Evolutionary conservation across 148 eudicot species (phyloP).

Genomic region (Drosera capensis): DNA sequence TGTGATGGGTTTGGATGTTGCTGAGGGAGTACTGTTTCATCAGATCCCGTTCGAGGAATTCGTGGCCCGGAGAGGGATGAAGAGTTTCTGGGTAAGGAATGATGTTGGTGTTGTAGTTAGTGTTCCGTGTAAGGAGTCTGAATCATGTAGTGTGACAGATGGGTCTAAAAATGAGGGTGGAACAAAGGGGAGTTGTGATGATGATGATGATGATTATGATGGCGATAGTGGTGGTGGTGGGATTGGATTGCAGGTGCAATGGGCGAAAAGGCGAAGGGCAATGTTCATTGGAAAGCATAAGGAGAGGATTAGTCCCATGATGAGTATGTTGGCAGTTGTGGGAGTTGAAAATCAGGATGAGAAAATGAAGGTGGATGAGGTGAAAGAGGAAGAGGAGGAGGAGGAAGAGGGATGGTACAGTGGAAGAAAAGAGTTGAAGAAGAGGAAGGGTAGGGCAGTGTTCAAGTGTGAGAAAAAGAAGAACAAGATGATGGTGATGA

Average conservation of each 20-base stretch:
- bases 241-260: not conserved
- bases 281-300: slow-evolving; percentile 1
- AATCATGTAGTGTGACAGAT: not conserved
- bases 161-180: not conserved
- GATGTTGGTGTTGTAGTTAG: not conserved
- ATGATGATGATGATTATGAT: no score
- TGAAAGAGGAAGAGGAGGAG: slow-evolving; percentile 9
- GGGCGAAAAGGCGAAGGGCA: not conserved
- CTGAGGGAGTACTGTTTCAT: slow-evolving; percentile 32
- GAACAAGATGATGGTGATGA: not conserved
- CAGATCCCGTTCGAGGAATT: slow-evolving; percentile 40
- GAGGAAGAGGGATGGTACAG: slow-evolving; percentile 4
- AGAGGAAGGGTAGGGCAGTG: slow-evolving; percentile 9
- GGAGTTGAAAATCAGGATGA: slow-evolving; percentile 8
- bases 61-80: slow-evolving; percentile 25
- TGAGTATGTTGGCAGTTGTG: not conserved
- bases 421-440: slow-evolving; percentile 10
- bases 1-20: slow-evolving; percentile 34
- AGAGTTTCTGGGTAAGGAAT: slow-evolving; percentile 42
- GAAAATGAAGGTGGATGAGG: slow-evolving; percentile 9
- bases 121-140: slow-evolving; percentile 4
- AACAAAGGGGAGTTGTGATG: not conserved
- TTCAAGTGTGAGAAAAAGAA: not conserved
- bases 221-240: not conserved
- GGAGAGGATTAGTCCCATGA: not conserved